A percentile compares a stretch with the other conserved stretches of the same genome.
phyloP scores from a whole-genome alignment of 257 asterid species.

The Solanum piurae region DNA sequence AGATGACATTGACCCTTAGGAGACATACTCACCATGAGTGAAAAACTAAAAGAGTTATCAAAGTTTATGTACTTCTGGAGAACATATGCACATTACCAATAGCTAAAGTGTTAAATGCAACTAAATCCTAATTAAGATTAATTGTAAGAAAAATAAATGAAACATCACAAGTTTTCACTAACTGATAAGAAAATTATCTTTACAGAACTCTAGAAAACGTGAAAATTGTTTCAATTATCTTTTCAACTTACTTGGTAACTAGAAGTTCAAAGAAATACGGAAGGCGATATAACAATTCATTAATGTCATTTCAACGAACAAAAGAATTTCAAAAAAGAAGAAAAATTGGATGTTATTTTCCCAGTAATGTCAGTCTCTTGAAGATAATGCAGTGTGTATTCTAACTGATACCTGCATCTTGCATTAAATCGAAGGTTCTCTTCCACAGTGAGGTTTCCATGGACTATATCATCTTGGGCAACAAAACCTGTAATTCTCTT shows the following conservation, averaged over 20 bases:
- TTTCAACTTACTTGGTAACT: neutral
- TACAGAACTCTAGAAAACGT: neutral
- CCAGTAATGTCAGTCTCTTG: neutral
- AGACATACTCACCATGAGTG: neutral
- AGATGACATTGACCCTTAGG: neutral
- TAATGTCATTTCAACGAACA: neutral
- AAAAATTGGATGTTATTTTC: neutral
- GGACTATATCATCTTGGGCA: constrained; percentile 96
- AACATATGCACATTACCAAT: neutral
- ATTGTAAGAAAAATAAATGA: neutral
- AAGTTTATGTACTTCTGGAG: neutral
- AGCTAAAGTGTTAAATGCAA: neutral
- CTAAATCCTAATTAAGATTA: neutral
- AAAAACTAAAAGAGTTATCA: neutral
- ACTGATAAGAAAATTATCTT: neutral
- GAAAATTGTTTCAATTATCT: neutral
- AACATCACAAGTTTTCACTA: neutral
- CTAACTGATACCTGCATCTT: constrained; percentile 67
- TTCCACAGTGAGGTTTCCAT: constrained; percentile 89
- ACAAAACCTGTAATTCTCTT: constrained; percentile 79
- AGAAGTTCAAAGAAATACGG: neutral
- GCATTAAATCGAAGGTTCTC: constrained; percentile 94
- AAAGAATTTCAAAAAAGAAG: neutral
- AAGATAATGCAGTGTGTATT: neutral
- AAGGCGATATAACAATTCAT: neutral